Evolutionary conservation across 148 eudicot species (phyloP).

Genomic region (Rheum nobile): DNA sequence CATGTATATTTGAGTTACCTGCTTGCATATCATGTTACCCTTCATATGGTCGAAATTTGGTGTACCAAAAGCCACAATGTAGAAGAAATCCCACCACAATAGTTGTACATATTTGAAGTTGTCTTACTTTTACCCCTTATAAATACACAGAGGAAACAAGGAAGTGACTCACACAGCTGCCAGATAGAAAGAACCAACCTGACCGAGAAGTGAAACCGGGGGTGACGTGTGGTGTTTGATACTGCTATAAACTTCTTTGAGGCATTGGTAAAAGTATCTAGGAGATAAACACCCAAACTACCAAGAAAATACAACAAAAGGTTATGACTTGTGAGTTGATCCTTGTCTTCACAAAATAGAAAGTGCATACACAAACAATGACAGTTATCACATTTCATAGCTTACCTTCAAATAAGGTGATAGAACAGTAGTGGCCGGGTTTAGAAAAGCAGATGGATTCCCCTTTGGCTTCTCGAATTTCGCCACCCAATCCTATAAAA

Average conservation of each 20-base stretch:
- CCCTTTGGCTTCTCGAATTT: constrained; percentile 97
- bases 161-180: not conserved
- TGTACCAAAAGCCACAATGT: constrained; percentile 76
- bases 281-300: constrained; percentile 92
- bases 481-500: constrained; percentile 76
- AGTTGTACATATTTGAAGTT: constrained; percentile 33
- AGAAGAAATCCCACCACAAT: constrained; percentile 91
- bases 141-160: too few species aligned
- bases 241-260: constrained; percentile 46
- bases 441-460: constrained; percentile 64
- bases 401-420: constrained; percentile 93
- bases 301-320: constrained; percentile 15
- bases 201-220: constrained; percentile 95
- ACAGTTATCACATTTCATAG: not conserved
- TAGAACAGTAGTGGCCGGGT: constrained; percentile 81
- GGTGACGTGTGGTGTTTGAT: constrained; percentile 61
- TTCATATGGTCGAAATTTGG: constrained; percentile 71
- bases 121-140: not conserved
- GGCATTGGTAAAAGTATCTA: constrained; percentile 75
- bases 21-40: constrained; percentile 74
- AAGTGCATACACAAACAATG: not conserved
- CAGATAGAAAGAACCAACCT: constrained; percentile 26
- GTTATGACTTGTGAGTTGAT: not conserved
- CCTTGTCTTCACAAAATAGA: not conserved
- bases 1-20: constrained; percentile 36